Evolutionary conservation across 2,329 filamentous ascomycete species (phyloP).

Genomic region (Pyricularia grisea): DNA sequence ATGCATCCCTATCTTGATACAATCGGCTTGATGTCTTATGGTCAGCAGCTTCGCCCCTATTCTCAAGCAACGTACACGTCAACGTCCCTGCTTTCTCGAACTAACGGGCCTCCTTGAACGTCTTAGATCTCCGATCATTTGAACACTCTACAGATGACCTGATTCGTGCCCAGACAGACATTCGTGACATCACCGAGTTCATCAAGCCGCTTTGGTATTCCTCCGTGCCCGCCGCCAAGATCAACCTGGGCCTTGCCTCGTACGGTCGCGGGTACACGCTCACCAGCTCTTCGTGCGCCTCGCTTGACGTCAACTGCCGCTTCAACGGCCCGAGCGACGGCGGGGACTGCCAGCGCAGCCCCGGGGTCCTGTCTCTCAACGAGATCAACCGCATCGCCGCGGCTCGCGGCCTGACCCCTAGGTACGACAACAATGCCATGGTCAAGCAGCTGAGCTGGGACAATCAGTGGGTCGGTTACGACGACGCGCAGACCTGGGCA

Average conservation of each 20-base stretch:
- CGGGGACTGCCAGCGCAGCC: conserved; percentile 16
- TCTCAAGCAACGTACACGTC: not conserved
- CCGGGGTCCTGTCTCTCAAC: conserved; percentile 19
- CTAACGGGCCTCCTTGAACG: not conserved
- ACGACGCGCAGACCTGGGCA: conserved; percentile 13
- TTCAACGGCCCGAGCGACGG: conserved; percentile 17
- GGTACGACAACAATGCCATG: conserved; percentile 10
- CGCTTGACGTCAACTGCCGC: conserved; percentile 10
- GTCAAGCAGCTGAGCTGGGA: conserved; percentile 19
- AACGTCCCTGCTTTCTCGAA: not conserved
- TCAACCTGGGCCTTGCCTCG: conserved; percentile 35
- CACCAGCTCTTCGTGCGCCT: conserved; percentile 16
- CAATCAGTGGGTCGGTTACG: conserved; percentile 16
- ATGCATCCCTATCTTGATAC: conserved; percentile 28
- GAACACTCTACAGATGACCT: conserved; percentile 18
- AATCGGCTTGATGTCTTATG: conserved; percentile 27
- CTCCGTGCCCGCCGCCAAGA: conserved; percentile 25
- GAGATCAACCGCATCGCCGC: conserved; percentile 22
- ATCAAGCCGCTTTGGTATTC: conserved; percentile 30
- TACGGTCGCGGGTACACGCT: conserved; percentile 37
- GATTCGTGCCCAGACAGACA: conserved; percentile 29
- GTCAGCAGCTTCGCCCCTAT: not conserved
- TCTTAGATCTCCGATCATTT: not conserved
- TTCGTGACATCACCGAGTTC: conserved; percentile 28
- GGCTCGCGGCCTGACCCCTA: conserved; percentile 11